A percentile compares a stretch with the other conserved stretches of the same genome.
phyloP scores from a whole-genome alignment of 306 rosid genomes.

The Albizia julibrissin region DNA sequence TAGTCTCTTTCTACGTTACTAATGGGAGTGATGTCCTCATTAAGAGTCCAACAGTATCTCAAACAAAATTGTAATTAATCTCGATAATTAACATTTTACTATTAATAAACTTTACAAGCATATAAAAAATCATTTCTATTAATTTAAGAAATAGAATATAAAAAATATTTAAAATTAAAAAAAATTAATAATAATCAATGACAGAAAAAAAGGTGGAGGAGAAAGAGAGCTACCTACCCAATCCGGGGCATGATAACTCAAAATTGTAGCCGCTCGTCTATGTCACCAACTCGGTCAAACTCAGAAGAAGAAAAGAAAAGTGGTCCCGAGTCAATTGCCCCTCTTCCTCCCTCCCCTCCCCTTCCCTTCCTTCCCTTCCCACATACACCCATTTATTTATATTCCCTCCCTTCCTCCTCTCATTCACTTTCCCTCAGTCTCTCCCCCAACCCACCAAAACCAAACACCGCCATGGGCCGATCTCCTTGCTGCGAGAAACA shows the following conservation, averaged over 20 bases:
- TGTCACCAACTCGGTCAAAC: conserved; percentile 83
- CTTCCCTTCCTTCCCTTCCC: background rate
- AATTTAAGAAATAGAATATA: no score
- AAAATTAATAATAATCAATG: no score
- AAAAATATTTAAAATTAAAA: no score
- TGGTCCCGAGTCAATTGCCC: conserved; percentile 57
- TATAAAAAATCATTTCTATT: no score
- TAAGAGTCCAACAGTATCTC: no score
- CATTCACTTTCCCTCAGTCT: conserved; percentile 16
- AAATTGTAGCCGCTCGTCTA: conserved; percentile 63
- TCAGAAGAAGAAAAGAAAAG: background rate
- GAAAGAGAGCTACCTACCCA: conserved; percentile 55
- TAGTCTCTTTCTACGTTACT: no score
- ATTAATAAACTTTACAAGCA: no score
- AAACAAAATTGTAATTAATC: no score
- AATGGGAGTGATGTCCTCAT: no score
- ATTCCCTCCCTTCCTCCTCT: conserved; percentile 16
- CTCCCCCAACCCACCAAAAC: no score
- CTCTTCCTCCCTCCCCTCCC: conserved; percentile 31
- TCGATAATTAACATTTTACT: no score
- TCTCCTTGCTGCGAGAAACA: conserved; percentile 78
- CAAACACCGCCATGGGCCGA: conserved; percentile 46
- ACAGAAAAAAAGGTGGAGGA: background rate
- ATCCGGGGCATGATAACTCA: conserved; percentile 59
- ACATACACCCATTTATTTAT: conserved; percentile 24